These are phyloP conservation scores for Aphanomyces cochlioides DNA, from an alignment of 352 stramenopile genomes.

Conservation along the genomic window DNA sequence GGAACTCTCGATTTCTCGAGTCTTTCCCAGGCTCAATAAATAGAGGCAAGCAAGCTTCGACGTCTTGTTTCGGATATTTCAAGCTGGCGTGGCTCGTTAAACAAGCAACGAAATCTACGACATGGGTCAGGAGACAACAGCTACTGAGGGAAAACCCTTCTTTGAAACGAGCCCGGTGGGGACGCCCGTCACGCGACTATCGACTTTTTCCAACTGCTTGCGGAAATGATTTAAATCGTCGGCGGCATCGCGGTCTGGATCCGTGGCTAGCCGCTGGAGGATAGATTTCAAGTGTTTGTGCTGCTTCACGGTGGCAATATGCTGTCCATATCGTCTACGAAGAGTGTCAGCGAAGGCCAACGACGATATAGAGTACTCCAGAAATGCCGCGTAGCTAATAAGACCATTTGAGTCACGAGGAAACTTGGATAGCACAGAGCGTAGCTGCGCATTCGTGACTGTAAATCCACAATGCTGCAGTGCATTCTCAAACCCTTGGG, in stretches of 20 bases:
- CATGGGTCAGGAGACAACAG: not conserved
- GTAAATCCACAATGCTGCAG: slow-evolving; percentile 37
- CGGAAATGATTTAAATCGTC: slow-evolving; percentile 7
- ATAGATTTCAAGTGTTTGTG: slow-evolving; percentile 22
- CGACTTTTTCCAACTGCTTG: slow-evolving; percentile 18
- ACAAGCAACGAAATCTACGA: slow-evolving; percentile 16
- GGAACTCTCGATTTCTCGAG: not conserved
- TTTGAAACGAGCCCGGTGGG: slow-evolving; percentile 12
- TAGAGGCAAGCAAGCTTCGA: not conserved
- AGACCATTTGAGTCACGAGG: slow-evolving; percentile 35
- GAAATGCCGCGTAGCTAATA: slow-evolving; percentile 47
- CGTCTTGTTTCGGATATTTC: slow-evolving; percentile 13
- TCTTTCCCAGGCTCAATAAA: slow-evolving; percentile 18
- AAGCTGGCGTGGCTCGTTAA: slow-evolving; percentile 13
- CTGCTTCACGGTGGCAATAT: slow-evolving; percentile 12
- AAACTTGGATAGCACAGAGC: slow-evolving; percentile 52
- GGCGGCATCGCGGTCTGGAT: slow-evolving; percentile 2
- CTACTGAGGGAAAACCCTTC: slow-evolving; percentile 2
- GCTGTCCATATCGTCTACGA: slow-evolving; percentile 22
- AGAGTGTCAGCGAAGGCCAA: not conserved
- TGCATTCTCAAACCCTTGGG: slow-evolving; percentile 41
- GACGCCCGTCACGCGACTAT: slow-evolving; percentile 19
- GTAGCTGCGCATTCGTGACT: slow-evolving; percentile 36
- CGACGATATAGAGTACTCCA: slow-evolving; percentile 38
- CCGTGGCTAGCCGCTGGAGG: slow-evolving; percentile 13